These are phyloP conservation scores for Ustilago bromivora DNA, from an alignment of 1,284 basidiomycete genomes.

Conservation along the genomic window DNA sequence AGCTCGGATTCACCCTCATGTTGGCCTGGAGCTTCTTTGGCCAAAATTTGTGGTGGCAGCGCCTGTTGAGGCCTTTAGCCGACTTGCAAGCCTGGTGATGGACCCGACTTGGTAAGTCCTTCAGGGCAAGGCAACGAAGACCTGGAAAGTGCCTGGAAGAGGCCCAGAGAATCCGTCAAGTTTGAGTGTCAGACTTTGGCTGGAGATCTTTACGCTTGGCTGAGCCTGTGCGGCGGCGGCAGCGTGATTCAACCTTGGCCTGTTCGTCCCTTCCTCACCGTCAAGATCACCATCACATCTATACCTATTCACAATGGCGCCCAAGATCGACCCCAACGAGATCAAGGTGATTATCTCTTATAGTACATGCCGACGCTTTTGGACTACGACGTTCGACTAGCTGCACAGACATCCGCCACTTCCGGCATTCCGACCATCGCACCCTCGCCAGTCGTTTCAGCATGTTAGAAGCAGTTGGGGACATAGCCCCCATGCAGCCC, in stretches of 20 bases:
- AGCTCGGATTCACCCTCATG: neutral
- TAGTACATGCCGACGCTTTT: neutral
- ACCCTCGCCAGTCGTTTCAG: neutral
- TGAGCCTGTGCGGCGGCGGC: constrained; percentile 1
- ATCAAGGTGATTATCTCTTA: constrained; percentile 75
- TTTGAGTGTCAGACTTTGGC: neutral
- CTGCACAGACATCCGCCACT: constrained; percentile 25
- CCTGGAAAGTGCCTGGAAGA: neutral
- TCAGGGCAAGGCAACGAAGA: no score
- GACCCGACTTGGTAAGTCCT: neutral
- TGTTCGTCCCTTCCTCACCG: constrained; percentile 26
- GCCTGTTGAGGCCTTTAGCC: neutral
- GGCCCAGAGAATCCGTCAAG: neutral
- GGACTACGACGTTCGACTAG: constrained; percentile 16
- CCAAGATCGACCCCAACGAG: constrained; percentile 82
- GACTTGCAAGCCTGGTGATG: neutral
- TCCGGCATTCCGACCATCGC: neutral
- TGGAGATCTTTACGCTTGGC: neutral
- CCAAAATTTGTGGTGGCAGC: neutral
- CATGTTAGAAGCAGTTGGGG: neutral
- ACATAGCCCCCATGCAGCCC: constrained; percentile 1
- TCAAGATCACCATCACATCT: constrained; percentile 47
- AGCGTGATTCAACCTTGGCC: constrained; percentile 12
- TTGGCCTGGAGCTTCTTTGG: neutral
- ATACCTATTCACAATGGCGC: constrained; percentile 63